Base-by-base conservation (phyloP, 805 yeast species). In the Blastobotrys chiropterorum region DNA sequence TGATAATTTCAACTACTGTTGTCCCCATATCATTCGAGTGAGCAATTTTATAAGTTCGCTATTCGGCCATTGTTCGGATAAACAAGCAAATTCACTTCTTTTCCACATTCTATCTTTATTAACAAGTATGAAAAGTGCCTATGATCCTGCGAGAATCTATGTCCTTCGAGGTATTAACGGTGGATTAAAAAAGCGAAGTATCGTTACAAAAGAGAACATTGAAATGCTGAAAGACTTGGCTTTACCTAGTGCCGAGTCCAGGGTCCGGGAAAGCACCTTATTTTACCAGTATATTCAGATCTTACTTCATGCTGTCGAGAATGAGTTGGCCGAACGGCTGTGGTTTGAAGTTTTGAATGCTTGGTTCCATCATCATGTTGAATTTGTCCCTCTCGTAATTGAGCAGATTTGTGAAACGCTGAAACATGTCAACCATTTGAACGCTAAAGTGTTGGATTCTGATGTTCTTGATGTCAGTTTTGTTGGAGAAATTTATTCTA, bases 121-220 rank as follows among this genome's bases (percentile, higher is more conserved):
- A 42, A 73, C 69, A 21, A 73, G 73, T 6, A 62, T 73, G 17
- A 74, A 76, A 44, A 74, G 77, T 6, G 67, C 81, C 0, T 88
- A 80, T 67, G 95, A 82, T 56, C 88, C 90, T 2, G 80, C 89
- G 0, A 78, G 86, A 64, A 74, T 85, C 1, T 85, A 80, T 55
- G 62, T 84, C 2, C 59, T 80, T 0, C 63, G 71, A 26, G 95
- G 94, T 3, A n/a, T 44, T 11, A 26, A n/a, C 16, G 21, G 26
- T 3, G 47, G 38, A 4, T 26, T 44, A 14, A 7, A 14, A 13
- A 19, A 30, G 3, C 13, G 39, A 34, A 3, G 14, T 20, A 34
- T 21, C 4, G 16, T 44, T 4, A 4, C 7, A 6, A n/a, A 2
- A 11, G 47, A 30, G 7, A 44, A 19, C 15, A 21, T 48, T 7